A percentile compares a stretch with the other conserved stretches of the same genome.
Evolutionary conservation across 1,284 basidiomycete genomes (phyloP).

Genomic region (Golubevia pallescens): DNA sequence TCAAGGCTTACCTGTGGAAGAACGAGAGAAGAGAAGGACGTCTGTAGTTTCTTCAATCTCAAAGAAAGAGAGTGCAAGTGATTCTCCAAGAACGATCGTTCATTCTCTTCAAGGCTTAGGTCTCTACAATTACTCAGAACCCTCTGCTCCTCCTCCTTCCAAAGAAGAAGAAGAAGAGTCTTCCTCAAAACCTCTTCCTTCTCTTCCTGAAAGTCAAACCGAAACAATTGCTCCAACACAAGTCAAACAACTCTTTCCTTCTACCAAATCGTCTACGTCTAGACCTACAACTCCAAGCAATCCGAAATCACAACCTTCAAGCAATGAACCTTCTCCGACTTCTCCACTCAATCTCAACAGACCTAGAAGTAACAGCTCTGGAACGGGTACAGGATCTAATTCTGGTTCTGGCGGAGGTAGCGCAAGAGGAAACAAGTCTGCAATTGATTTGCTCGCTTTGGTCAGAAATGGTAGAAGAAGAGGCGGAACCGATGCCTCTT

Average conservation of each 20-base stretch:
- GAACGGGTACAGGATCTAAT: not conserved
- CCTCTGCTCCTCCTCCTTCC: too few relatives aligned
- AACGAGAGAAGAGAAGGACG: too few relatives aligned
- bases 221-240: too few relatives aligned
- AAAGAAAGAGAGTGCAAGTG: too few relatives aligned
- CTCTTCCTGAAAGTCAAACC: too few relatives aligned
- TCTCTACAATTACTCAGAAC: too few relatives aligned
- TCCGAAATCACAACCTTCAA: not conserved
- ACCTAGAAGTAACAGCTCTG: not conserved
- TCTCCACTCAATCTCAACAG: not conserved
- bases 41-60: too few relatives aligned
- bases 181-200: not conserved
- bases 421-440: slow-evolving; percentile 9
- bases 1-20: too few relatives aligned
- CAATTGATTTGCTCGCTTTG: slow-evolving; percentile 12
- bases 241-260: not conserved
- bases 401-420: slow-evolving; percentile 2
- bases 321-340: not conserved
- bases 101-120: too few relatives aligned
- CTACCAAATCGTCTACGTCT: not conserved
- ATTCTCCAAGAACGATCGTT: too few relatives aligned
- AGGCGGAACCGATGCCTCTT: slow-evolving; percentile 12
- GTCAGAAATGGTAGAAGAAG: slow-evolving; percentile 16
- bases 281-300: not conserved
- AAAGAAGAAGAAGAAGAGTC: too few relatives aligned